Conservation (phyloP, 2,329 filamentous ascomycete species). For the Claviceps sp. region DNA sequence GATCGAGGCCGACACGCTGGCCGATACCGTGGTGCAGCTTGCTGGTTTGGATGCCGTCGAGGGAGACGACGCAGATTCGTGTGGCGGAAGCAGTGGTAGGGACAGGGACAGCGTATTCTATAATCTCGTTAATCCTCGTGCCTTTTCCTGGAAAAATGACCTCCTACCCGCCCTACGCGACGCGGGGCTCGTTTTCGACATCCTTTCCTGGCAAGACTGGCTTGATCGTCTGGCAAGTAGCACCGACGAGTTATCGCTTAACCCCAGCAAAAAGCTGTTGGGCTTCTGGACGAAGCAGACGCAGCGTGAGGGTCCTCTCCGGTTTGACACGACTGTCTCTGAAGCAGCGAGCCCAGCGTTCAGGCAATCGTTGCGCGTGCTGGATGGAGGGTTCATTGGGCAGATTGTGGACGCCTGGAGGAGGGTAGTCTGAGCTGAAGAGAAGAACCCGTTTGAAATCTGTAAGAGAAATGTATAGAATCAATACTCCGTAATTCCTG, state of each 20-base stretch:
- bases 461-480: background rate
- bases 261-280: conserved; percentile 29
- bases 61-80: conserved; percentile 25
- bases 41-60: conserved; percentile 29
- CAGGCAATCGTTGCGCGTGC: background rate
- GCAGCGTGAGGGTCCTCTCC: background rate
- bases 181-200: conserved; percentile 28
- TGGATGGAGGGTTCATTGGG: background rate
- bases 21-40: conserved; percentile 30
- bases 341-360: background rate
- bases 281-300: conserved; percentile 26
- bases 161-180: conserved; percentile 32
- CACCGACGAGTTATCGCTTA: conserved; percentile 27
- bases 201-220: conserved; percentile 31
- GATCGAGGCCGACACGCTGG: conserved; percentile 14
- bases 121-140: conserved; percentile 34
- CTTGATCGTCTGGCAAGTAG: conserved; percentile 26
- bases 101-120: conserved; percentile 19
- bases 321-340: background rate
- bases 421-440: background rate
- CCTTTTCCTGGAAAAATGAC: conserved; percentile 35
- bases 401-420: background rate
- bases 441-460: background rate
- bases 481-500: no score
- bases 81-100: conserved; percentile 5